Conservation (phyloP, 441 rosid genomes). For the Pelargonium cotyledonis region DNA sequence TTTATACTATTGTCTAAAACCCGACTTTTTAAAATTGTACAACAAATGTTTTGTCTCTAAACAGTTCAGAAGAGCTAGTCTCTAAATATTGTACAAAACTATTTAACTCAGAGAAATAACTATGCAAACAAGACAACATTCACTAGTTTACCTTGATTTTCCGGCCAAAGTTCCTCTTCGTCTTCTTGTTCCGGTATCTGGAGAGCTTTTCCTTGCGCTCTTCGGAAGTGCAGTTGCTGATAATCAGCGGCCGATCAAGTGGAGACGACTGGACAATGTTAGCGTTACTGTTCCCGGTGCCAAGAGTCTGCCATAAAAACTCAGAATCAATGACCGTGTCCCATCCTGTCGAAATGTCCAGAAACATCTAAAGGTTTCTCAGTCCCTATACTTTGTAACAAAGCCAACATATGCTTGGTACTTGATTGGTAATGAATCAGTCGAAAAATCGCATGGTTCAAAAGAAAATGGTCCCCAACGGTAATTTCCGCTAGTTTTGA, state of each 20-base stretch:
- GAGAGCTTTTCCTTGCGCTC: constrained; percentile 95
- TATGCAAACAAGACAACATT: neutral
- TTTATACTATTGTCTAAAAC: neutral
- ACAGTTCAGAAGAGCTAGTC: no score
- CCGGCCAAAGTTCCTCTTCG: constrained; percentile 87
- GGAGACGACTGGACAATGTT: constrained; percentile 30
- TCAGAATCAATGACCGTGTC: constrained; percentile 24
- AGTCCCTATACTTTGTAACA: constrained; percentile 29
- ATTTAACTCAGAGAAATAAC: neutral
- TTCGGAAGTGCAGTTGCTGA: constrained; percentile 53
- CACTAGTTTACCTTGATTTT: constrained; percentile 67
- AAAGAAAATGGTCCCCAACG: no score
- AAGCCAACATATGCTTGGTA: constrained; percentile 21
- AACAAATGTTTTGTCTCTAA: no score
- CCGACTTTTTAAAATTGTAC: no score
- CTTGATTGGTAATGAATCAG: constrained; percentile 9
- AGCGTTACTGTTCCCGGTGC: neutral
- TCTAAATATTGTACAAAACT: no score
- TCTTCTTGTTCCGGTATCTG: constrained; percentile 88
- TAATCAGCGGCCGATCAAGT: constrained; percentile 37
- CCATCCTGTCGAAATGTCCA: neutral
- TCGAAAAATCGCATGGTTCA: no score
- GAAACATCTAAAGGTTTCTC: neutral
- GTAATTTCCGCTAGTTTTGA: no score
- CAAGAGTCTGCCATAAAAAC: constrained; percentile 58